Evolutionary conservation across 768 basidiomycete species (phyloP), one percentile per base, ranked within the genome.

Genomic region (Suillus fuscotomentosus): DNA sequence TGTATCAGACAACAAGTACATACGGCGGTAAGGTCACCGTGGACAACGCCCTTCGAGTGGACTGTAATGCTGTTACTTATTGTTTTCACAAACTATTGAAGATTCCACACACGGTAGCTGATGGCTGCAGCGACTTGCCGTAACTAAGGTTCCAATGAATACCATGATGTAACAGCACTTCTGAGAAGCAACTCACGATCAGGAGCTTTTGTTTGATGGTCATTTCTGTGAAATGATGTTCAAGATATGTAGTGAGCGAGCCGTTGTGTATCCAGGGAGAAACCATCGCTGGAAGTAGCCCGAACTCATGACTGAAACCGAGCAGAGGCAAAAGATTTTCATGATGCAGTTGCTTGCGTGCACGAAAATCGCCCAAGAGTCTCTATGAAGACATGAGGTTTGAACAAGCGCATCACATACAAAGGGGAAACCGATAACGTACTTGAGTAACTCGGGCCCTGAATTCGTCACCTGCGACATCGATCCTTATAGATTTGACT

Each of bases 251-350:
- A 5, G 64, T 70, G 6, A 77, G 59, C 3, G 68, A 68, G 27
- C 77, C 77, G 9, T 71, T 71, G 59, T 73, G 74, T 9, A 75
- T 31, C 76, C 77, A 78, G 4, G 75, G 76, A 51, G 73, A 75
- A 50, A 78, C 75, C 74, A 78, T 71, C 5, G 76, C 74, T 5
- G 68, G 68, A 39, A 74, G 69, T 47, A 54, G 64, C 24, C 77
- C 75, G 53, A 78, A 78, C 27, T 71, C 75, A 5, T 65, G 63
- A 13, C 63, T 71, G 53, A 72, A 66, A 3, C 76, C 76, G 63
- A 68, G 72, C 3, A 78, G 65, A 31, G 71, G 73, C 13, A 76
- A 34, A 10, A 78, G 64, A 56, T 71, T 68, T 3, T 69, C 65
- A 39, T 78, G 78, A 14, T 69, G 62, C 43, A 78, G 61, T 45